phyloP scores from a whole-genome alignment of 1,139 yeast genomes.

The Suhomyces ambrosiae region DNA sequence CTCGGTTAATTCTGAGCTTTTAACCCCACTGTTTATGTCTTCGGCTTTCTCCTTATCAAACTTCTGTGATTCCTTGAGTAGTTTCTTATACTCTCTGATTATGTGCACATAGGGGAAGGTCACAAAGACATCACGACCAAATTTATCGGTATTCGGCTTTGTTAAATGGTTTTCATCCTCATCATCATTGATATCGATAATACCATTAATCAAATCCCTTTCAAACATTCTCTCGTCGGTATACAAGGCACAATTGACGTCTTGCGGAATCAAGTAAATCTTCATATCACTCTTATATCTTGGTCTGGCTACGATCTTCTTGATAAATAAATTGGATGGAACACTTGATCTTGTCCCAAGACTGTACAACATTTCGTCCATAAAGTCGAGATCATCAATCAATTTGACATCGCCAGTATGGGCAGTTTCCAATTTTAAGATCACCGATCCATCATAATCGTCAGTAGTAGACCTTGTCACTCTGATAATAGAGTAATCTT shows the following conservation, averaged over 20 bases:
- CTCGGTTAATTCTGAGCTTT: background rate
- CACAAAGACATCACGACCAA: slow-evolving; percentile 21
- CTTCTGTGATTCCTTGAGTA: slow-evolving; percentile 10
- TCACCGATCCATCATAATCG: slow-evolving; percentile 51
- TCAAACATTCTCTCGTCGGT: slow-evolving; percentile 53
- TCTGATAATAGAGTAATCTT: slow-evolving; percentile 48
- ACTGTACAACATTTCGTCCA: slow-evolving; percentile 42
- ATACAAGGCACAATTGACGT: slow-evolving; percentile 42
- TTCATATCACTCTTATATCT: slow-evolving; percentile 56
- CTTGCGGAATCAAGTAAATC: slow-evolving; percentile 35
- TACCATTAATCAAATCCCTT: slow-evolving; percentile 53
- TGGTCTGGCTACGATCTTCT: slow-evolving; percentile 52
- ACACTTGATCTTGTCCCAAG: slow-evolving; percentile 43
- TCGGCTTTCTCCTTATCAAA: slow-evolving; percentile 1
- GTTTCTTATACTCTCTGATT: slow-evolving; percentile 20
- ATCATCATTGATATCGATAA: slow-evolving; percentile 31
- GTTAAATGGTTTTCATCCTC: slow-evolving; percentile 6
- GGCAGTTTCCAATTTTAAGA: slow-evolving; percentile 56
- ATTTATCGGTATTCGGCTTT: slow-evolving; percentile 6
- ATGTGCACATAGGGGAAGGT: slow-evolving; percentile 29
- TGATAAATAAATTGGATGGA: slow-evolving; percentile 49
- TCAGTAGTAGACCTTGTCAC: slow-evolving; percentile 58
- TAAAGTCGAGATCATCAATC: slow-evolving; percentile 50
- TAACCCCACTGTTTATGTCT: background rate
- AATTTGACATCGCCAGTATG: slow-evolving; percentile 53